Percentiles rank a stretch among this genome's conserved stretches.
Conservation (phyloP, 345 rosid genomes). For the Carallia pectinifolia region DNA sequence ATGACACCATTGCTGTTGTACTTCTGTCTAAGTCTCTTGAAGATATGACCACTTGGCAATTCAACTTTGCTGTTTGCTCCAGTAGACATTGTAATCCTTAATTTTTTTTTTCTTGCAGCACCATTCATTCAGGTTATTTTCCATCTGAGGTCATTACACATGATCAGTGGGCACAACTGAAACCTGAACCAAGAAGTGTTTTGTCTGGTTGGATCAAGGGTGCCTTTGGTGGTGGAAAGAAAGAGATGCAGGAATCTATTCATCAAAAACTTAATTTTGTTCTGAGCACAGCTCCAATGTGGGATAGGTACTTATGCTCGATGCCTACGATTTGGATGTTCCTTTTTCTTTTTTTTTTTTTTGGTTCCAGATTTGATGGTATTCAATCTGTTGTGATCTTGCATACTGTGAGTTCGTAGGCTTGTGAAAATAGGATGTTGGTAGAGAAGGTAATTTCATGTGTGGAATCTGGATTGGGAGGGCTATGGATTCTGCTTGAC, state of each 20-base stretch:
- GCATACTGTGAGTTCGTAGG: background rate
- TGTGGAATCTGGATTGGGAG: background rate
- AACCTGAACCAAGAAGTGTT: constrained; percentile 51
- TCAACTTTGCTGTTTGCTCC: constrained; percentile 23
- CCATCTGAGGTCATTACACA: constrained; percentile 72
- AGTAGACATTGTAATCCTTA: constrained; percentile 37
- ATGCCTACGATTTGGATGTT: constrained; percentile 3
- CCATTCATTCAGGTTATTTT: constrained; percentile 44
- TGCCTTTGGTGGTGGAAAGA: constrained; percentile 63
- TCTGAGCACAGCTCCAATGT: constrained; percentile 83
- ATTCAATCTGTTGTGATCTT: too few species aligned
- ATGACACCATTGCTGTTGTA: too few species aligned
- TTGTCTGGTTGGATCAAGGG: constrained; percentile 84
- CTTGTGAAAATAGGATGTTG: background rate
- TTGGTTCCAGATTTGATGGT: too few species aligned
- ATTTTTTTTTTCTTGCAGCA: constrained; percentile 39
- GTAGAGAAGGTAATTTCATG: background rate
- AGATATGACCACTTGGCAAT: too few species aligned
- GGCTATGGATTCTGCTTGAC: background rate
- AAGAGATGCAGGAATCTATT: constrained; percentile 80
- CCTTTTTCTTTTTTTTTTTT: too few species aligned
- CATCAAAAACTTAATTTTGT: constrained; percentile 63
- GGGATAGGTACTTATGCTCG: constrained; percentile 78
- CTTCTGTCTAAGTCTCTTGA: too few species aligned
- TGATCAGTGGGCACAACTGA: constrained; percentile 68